Evolutionary conservation across 192 early-diverging fungal genomes (phyloP).

Genomic region (Podila clonocystis): DNA sequence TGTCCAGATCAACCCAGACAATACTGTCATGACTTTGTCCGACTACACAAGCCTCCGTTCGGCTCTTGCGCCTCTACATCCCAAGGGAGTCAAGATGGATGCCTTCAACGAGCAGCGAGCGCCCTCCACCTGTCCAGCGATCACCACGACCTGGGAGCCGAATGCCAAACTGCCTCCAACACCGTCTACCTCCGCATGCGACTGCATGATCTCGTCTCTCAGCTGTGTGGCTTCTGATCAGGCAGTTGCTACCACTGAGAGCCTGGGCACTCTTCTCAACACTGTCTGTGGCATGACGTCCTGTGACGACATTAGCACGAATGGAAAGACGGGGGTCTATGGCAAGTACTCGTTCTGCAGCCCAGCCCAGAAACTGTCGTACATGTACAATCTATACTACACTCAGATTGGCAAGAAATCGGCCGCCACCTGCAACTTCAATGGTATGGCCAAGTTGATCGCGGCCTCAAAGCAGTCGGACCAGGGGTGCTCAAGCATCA

Average conservation of each 20-base stretch:
- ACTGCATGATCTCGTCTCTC: constrained; percentile 71
- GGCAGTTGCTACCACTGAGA: constrained; percentile 30
- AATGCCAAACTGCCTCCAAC: constrained; percentile 67
- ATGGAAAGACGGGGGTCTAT: constrained; percentile 55
- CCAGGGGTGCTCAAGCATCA: constrained; percentile 24
- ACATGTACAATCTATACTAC: constrained; percentile 58
- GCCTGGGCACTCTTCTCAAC: constrained; percentile 51
- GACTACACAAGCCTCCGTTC: constrained; percentile 75
- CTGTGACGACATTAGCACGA: constrained; percentile 57
- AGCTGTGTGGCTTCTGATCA: constrained; percentile 57
- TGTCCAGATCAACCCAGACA: constrained; percentile 62
- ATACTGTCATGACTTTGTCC: constrained; percentile 48
- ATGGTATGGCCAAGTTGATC: constrained; percentile 49
- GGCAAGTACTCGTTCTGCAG: constrained; percentile 60
- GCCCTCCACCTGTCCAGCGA: constrained; percentile 56
- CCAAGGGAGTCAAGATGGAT: constrained; percentile 68
- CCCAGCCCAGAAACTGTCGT: constrained; percentile 56
- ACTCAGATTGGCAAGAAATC: constrained; percentile 38
- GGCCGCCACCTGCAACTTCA: constrained; percentile 46
- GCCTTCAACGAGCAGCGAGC: constrained; percentile 55
- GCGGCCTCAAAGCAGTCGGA: constrained; percentile 28
- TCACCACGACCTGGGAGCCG: constrained; percentile 61
- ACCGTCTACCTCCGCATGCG: constrained; percentile 68
- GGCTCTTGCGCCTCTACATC: constrained; percentile 59
- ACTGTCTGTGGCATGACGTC: constrained; percentile 54